Evolutionary conservation across 2,329 filamentous ascomycete genomes (phyloP), one percentile per base, ranked within the genome.

Genomic region (Acrodontium crateriforme): DNA sequence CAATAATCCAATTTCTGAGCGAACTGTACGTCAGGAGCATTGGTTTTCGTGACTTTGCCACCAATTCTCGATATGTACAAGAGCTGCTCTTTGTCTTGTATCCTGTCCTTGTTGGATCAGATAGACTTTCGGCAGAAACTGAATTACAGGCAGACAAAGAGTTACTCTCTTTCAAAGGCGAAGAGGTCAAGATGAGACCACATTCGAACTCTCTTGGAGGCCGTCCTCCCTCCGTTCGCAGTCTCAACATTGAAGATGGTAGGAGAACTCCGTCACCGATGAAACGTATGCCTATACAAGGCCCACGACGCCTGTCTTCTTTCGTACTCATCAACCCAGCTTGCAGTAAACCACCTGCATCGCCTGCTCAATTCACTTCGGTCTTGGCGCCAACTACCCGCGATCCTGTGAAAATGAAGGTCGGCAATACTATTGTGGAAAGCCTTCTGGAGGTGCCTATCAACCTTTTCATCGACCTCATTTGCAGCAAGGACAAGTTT

Each of bases 401-500:
- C 39, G 66, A 62, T 31, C 60, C 48, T 25, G 53, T 53, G 3
- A 47, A 55, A 26, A 56, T 59, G 38, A 63, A 59, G 24, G 62
- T 76, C 8, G 74, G 74, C 18, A 77, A 80, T 45, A 66, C 71
- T 1, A 66, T 92, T 11, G 68, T 87, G 0, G 78, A 91, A 36
- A 74, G 72, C 4, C 60, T 94, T 9, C 55, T 92, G 4, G 78
- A 85, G 37, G 65, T 95, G 13, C 69, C 87, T 2, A 64, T 89
- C 26, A 70, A 69, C 12, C 73, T 94, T 0, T 92, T 93, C 45
- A 67, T 79, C 27, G 85, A 94, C 44, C 83, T 95, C 42, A 60
- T 95, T 1, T 70, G 93, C 22, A 69, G 68, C 16, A 74, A 83
- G 15, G 93, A 93, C 49, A 89, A 98, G 29, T 98, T 95, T 47